Evolutionary conservation across 129 eudicot genomes (phyloP).

Genomic region (Helianthus tuberosus): DNA sequence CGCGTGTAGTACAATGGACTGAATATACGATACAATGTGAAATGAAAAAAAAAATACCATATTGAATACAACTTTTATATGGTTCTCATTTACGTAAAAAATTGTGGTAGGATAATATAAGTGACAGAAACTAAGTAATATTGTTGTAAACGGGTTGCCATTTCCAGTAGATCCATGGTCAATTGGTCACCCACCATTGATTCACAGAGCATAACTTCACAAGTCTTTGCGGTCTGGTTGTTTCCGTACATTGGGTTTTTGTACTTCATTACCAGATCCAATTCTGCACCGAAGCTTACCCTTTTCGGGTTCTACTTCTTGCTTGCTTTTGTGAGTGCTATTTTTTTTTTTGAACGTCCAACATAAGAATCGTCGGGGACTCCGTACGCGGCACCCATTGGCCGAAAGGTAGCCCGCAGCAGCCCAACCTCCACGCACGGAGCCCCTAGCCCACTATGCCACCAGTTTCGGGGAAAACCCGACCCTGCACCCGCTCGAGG

Average conservation of each 20-base stretch:
- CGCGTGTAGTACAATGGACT: too few species aligned
- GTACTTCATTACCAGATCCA: conserved; percentile 87
- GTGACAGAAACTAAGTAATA: conserved; percentile 21
- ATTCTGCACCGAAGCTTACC: conserved; percentile 86
- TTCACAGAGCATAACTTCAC: conserved; percentile 94
- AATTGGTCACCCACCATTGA: conserved; percentile 97
- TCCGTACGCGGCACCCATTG: too few species aligned
- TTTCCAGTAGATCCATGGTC: conserved; percentile 97
- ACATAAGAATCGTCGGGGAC: too few species aligned
- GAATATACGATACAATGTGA: too few species aligned
- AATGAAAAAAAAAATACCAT: too few species aligned
- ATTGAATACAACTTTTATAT: too few species aligned
- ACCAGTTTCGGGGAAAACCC: too few species aligned
- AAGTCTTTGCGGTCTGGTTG: conserved; percentile 87
- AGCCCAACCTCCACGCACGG: too few species aligned
- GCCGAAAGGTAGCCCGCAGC: too few species aligned
- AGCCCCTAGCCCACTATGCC: too few species aligned
- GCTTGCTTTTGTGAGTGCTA: conserved; percentile 98
- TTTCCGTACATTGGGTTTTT: conserved; percentile 93
- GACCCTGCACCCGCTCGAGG: too few species aligned
- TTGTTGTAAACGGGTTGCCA: conserved; percentile 46
- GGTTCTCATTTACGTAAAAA: not conserved
- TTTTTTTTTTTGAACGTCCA: too few species aligned
- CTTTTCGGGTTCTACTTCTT: conserved; percentile 95
- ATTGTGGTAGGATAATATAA: not conserved